Evolutionary conservation across 108 stramenopile species (phyloP).

Genomic region (Nitzschia inconspicua): DNA sequence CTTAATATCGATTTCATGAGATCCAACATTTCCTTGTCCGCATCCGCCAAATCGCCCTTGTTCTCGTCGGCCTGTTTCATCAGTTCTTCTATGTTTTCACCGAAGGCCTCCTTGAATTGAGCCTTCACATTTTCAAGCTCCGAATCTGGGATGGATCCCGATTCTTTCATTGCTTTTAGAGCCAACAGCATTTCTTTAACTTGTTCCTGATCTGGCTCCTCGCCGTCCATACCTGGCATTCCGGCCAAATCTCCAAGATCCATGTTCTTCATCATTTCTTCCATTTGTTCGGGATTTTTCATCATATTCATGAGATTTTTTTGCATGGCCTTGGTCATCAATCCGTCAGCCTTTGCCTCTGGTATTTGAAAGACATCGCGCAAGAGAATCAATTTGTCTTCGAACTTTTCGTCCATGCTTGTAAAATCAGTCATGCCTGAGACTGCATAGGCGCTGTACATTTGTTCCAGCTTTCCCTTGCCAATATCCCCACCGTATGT

Average conservation of each 20-base stretch:
- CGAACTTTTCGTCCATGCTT: constrained; percentile 40
- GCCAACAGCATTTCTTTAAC: constrained; percentile 62
- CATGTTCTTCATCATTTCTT: constrained; percentile 79
- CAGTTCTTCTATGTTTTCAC: constrained; percentile 72
- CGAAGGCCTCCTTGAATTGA: constrained; percentile 75
- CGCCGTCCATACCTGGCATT: constrained; percentile 30
- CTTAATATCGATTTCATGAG: constrained; percentile 78
- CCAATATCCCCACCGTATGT: constrained; percentile 76
- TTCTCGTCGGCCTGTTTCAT: constrained; percentile 58
- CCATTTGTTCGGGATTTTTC: constrained; percentile 81
- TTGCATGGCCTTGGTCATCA: constrained; percentile 85
- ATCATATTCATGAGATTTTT: constrained; percentile 84
- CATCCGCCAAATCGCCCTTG: constrained; percentile 40
- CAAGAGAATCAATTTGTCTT: constrained; percentile 63
- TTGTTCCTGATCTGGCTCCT: constrained; percentile 61
- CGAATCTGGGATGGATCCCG: constrained; percentile 52
- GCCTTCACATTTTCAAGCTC: constrained; percentile 66
- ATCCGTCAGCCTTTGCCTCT: constrained; percentile 79
- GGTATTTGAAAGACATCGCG: constrained; percentile 74
- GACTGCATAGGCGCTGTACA: constrained; percentile 73
- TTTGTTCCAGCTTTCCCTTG: constrained; percentile 75
- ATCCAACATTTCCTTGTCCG: constrained; percentile 71
- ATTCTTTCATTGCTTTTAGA: constrained; percentile 74
- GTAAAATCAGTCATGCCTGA: constrained; percentile 57
- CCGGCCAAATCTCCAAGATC: constrained; percentile 37